Evolutionary conservation across 192 early-diverging fungal species (phyloP).

Genomic region (Coemansia aciculifera): DNA sequence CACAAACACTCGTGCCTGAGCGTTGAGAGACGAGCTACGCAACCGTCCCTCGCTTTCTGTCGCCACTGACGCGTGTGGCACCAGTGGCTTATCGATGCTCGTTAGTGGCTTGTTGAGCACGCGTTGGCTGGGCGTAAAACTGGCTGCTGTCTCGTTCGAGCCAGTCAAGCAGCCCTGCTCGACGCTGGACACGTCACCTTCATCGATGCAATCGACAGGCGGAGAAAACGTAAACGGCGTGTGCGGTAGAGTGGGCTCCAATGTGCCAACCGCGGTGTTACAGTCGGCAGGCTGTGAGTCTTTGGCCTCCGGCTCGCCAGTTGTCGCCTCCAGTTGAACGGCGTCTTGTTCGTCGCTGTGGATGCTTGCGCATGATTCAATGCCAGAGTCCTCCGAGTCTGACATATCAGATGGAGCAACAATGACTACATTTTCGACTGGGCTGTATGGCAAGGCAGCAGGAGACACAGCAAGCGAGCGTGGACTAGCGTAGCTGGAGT

Average conservation of each 20-base stretch:
- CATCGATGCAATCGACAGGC: neutral
- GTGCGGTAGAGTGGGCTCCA: neutral
- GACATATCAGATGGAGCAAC: slow-evolving; percentile 26
- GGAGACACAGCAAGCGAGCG: slow-evolving; percentile 14
- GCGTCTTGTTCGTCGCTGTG: neutral
- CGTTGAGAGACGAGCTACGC: slow-evolving; percentile 39
- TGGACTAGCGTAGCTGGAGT: slow-evolving; percentile 8
- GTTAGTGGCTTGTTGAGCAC: neutral
- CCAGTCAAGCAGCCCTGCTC: neutral
- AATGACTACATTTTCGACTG: slow-evolving; percentile 22
- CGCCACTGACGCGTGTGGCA: neutral
- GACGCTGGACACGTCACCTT: neutral
- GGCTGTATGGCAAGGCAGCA: slow-evolving; percentile 11
- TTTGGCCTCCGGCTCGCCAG: neutral
- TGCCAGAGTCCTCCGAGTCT: slow-evolving; percentile 42
- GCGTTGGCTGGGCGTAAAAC: neutral
- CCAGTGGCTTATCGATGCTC: neutral
- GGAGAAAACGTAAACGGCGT: neutral
- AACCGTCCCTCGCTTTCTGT: slow-evolving; percentile 7
- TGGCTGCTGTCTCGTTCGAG: neutral
- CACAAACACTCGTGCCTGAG: slow-evolving; percentile 41
- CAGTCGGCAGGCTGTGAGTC: neutral
- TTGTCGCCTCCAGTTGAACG: neutral
- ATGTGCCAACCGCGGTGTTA: neutral
- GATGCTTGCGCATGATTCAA: slow-evolving; percentile 24